Evolutionary conservation across 1,139 yeast species (phyloP), one percentile per base, ranked within the genome.

Genomic region (Protomyces pachydermus): DNA sequence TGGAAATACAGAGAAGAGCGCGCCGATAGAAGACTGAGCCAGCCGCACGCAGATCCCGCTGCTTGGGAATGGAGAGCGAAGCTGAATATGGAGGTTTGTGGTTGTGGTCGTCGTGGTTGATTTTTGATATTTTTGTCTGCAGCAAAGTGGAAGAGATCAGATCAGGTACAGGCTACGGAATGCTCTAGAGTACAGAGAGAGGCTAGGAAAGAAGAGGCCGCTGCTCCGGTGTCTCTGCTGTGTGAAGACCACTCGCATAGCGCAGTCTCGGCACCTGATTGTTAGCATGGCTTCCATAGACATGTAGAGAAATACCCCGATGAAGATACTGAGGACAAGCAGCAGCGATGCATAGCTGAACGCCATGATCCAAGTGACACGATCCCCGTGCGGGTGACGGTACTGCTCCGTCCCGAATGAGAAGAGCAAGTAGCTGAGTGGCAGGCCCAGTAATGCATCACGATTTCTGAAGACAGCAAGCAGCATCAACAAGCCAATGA

Each of bases 331-430:
- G 3, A 52, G 32, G 20, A 46, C 18, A 38, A 58, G 52, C 16
- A 52, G 32, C 28, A n/a, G 23, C 18, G 53, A 32, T 14, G 56
- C 62, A 16, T 39, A 18, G n/a, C 16, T 34, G 16, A 58, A 58
- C 9, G 61, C 61, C 28, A 25, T 8, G 23, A 50, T 50, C 28
- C 52, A 57, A 18, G 37, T 42, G 37, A 28, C 10, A 14, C 23
- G 28, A 16, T 28, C 35, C 3, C 42, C 18, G 6, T 34, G 39
- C 34, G 56, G 10, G 48, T 34, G 50, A 37, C 34, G 28, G 18
- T 52, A 58, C 35, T 58, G 62, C 45, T 58, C 56, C 9, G 62
- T 52, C 2, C 51, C 62, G 3, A 58, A 25, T 5, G 62, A 58
- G 14, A 58, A 58, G 28, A 52, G 35, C 23, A 58, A 50, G 32